Evolutionary conservation across 1,284 basidiomycete species (phyloP).

Genomic region (Leucoagaricus sp.): DNA sequence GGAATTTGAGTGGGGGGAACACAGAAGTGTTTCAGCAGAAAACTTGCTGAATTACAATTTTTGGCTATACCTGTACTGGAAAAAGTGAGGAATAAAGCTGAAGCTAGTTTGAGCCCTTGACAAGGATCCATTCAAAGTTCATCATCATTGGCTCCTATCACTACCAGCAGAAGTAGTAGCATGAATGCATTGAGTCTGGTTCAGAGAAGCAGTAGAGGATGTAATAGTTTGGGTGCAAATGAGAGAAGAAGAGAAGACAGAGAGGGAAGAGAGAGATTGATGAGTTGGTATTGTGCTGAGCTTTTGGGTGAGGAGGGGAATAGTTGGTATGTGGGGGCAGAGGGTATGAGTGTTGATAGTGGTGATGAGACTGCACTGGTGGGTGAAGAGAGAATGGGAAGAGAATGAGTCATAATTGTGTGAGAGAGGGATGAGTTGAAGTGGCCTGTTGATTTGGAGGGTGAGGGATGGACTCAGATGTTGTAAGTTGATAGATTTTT

Average conservation of each 20-base stretch:
- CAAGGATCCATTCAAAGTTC: slow-evolving; percentile 53
- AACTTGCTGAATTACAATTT: slow-evolving; percentile 49
- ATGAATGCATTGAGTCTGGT: not conserved
- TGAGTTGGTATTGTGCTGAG: too few species aligned
- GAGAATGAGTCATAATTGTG: slow-evolving; percentile 17
- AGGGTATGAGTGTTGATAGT: slow-evolving; percentile 21
- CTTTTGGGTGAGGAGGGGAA: too few species aligned
- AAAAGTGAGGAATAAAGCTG: slow-evolving; percentile 67
- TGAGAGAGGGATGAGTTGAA: slow-evolving; percentile 56
- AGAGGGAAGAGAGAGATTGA: slow-evolving; percentile 36
- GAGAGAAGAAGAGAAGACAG: slow-evolving; percentile 27
- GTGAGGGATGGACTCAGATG: slow-evolving; percentile 55
- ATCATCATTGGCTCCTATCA: not conserved
- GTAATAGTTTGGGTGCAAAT: slow-evolving; percentile 16
- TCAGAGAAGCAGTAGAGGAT: slow-evolving; percentile 24
- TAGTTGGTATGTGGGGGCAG: too few species aligned
- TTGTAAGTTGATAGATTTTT: too few species aligned
- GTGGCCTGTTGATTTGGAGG: slow-evolving; percentile 60
- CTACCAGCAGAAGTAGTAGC: slow-evolving; percentile 18
- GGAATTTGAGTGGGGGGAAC: not conserved
- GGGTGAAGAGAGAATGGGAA: slow-evolving; percentile 15
- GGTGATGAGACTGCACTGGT: slow-evolving; percentile 21
- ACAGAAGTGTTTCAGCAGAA: slow-evolving; percentile 38
- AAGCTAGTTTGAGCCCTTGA: slow-evolving; percentile 56
- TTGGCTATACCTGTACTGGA: slow-evolving; percentile 46